A percentile compares a stretch with the other conserved stretches of the same genome.
Conservation (phyloP, 208 protist species). For the Vickermania ingenoplastis region DNA sequence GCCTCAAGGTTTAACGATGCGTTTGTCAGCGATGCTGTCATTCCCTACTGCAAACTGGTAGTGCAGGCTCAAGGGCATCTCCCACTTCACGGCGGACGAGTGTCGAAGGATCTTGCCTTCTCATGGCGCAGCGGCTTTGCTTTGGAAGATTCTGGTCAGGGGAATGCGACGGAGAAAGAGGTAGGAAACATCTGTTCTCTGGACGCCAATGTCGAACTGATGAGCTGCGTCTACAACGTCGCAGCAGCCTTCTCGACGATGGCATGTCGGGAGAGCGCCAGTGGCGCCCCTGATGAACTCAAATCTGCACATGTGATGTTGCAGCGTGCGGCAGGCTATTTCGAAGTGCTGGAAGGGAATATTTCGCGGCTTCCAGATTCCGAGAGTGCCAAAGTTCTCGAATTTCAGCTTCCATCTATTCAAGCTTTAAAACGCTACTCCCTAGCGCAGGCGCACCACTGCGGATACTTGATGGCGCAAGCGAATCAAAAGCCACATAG, state of each 20-base stretch:
- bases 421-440: slow-evolving; percentile 34
- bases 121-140: slow-evolving; percentile 69
- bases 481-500: slow-evolving; percentile 52
- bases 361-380: slow-evolving; percentile 49
- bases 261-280: slow-evolving; percentile 29
- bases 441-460: slow-evolving; percentile 68
- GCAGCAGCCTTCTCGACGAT: slow-evolving; percentile 59
- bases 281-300: slow-evolving; percentile 32
- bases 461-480: slow-evolving; percentile 70
- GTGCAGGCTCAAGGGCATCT: slow-evolving; percentile 72
- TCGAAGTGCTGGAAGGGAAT: slow-evolving; percentile 39
- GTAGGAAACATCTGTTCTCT: slow-evolving; percentile 7
- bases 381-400: slow-evolving; percentile 43
- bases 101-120: slow-evolving; percentile 50
- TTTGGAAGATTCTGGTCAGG: slow-evolving; percentile 7
- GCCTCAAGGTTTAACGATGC: slow-evolving; percentile 39
- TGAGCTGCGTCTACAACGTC: slow-evolving; percentile 79
- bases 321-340: slow-evolving; percentile 77
- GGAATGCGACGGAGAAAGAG: slow-evolving; percentile 30
- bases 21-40: slow-evolving; percentile 60
- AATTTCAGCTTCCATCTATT: slow-evolving; percentile 55
- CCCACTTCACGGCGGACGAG: slow-evolving; percentile 38
- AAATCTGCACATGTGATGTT: slow-evolving; percentile 65
- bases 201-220: slow-evolving; percentile 65
- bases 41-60: slow-evolving; percentile 58